A percentile compares a stretch with the other conserved stretches of the same genome.
Conservation (phyloP, 805 yeast species). For the Cyberlindnera xylosilytica region DNA sequence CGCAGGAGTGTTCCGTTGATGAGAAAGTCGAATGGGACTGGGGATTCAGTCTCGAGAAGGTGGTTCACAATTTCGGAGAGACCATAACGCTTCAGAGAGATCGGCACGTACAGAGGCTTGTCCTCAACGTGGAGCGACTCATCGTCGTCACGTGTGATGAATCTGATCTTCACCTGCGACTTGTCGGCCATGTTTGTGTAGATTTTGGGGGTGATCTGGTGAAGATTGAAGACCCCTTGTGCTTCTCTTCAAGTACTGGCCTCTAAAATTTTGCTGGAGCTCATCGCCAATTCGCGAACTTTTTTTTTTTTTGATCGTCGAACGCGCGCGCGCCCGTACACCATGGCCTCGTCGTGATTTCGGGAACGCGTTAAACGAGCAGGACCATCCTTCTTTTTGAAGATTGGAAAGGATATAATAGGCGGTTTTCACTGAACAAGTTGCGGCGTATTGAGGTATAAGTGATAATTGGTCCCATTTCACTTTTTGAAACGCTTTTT, state of each 20-base stretch:
- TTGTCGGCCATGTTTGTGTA: conserved; percentile 30
- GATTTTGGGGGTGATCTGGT: background rate
- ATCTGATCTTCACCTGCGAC: conserved; percentile 75
- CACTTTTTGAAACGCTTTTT: background rate
- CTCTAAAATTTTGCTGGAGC: conserved; percentile 3
- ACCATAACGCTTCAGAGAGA: conserved; percentile 82
- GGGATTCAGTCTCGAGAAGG: conserved; percentile 54
- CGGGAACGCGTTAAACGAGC: conserved; percentile 1
- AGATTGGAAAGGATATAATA: no score
- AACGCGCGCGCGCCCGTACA: background rate
- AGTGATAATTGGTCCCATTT: no score
- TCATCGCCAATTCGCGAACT: conserved; percentile 1
- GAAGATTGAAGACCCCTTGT: no score
- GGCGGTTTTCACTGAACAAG: no score
- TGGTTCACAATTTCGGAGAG: conserved; percentile 95
- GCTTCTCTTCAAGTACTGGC: no score
- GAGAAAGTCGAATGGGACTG: conserved; percentile 90
- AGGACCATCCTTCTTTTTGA: background rate
- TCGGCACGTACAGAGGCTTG: conserved; percentile 85
- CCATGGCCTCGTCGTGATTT: no score
- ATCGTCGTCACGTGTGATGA: conserved; percentile 84
- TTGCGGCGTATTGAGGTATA: no score
- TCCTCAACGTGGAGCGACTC: conserved; percentile 72
- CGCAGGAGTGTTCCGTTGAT: conserved; percentile 81
- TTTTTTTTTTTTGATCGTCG: no score